Evolutionary conservation across 257 asterid genomes (phyloP).

Genomic region (Nicotiana tabacum): DNA sequence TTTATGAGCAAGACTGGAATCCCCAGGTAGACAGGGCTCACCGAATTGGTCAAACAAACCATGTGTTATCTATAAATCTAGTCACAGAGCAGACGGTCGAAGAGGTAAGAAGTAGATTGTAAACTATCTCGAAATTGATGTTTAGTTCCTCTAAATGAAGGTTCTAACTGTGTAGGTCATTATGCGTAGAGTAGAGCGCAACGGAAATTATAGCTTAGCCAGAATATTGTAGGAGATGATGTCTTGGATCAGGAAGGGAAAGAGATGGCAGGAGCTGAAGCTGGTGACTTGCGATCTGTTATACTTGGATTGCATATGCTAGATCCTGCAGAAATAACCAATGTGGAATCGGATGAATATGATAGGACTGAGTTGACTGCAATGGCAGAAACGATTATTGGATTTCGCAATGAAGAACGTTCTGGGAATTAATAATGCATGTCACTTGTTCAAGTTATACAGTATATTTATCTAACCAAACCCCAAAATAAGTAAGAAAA

Average conservation of each 20-base stretch:
- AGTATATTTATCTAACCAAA: no score
- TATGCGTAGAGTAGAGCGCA: conserved; percentile 63
- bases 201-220: conserved; percentile 80
- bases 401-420: conserved; percentile 41
- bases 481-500: no score
- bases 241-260: conserved; percentile 43
- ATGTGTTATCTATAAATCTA: conserved; percentile 74
- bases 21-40: conserved; percentile 98
- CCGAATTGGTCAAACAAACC: conserved; percentile 87
- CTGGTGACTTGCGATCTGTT: conserved; percentile 69
- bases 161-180: conserved; percentile 51
- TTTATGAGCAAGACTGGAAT: conserved; percentile 98
- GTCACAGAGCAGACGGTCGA: conserved; percentile 73
- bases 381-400: conserved; percentile 58
- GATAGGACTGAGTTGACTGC: conserved; percentile 38
- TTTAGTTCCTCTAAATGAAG: conserved; percentile 7
- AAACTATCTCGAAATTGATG: conserved; percentile 3
- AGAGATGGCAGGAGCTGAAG: conserved; percentile 49
- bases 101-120: conserved; percentile 50
- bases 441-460: no score
- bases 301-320: conserved; percentile 74
- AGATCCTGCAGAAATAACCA: conserved; percentile 51
- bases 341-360: conserved; percentile 42
- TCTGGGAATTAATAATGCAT: neutral
- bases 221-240: conserved; percentile 73